Conservation (phyloP, 805 yeast genomes). For the Kodamaea lidongshanica region DNA sequence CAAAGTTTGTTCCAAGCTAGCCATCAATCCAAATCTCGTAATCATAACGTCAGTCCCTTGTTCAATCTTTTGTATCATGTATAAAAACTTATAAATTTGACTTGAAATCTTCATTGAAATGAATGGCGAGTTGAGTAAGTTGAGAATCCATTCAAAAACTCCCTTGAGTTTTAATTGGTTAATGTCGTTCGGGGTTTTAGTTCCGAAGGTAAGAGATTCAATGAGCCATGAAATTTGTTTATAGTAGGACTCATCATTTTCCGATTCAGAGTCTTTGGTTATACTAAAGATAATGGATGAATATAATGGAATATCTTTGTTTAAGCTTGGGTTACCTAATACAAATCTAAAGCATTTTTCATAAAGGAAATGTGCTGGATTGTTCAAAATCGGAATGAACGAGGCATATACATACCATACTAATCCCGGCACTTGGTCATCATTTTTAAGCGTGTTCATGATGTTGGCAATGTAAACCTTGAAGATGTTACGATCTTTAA, state of each 20-base stretch:
- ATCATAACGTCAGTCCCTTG: slow-evolving; percentile 54
- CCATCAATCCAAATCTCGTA: slow-evolving; percentile 46
- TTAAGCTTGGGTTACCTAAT: slow-evolving; percentile 46
- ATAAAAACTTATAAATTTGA: slow-evolving; percentile 37
- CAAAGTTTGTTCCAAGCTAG: slow-evolving; percentile 17
- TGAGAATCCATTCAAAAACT: slow-evolving; percentile 62
- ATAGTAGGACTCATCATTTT: slow-evolving; percentile 45
- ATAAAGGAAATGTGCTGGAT: slow-evolving; percentile 70
- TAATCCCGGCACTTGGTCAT: slow-evolving; percentile 33
- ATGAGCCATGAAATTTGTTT: slow-evolving; percentile 65
- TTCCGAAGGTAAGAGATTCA: slow-evolving; percentile 41
- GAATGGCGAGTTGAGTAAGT: slow-evolving; percentile 49
- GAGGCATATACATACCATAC: slow-evolving; percentile 52
- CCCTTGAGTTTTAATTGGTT: slow-evolving; percentile 46
- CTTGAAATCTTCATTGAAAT: slow-evolving; percentile 33
- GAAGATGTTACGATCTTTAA: slow-evolving; percentile 53
- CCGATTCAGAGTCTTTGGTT: slow-evolving; percentile 21
- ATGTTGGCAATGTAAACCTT: slow-evolving; percentile 48
- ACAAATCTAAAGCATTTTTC: slow-evolving; percentile 67
- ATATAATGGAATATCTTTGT: slow-evolving; percentile 43
- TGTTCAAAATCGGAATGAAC: slow-evolving; percentile 49
- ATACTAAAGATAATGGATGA: slow-evolving; percentile 27
- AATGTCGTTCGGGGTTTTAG: slow-evolving; percentile 46
- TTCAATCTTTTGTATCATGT: slow-evolving; percentile 45
- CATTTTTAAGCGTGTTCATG: slow-evolving; percentile 28